Evolutionary conservation across 805 yeast species (phyloP), one percentile per base, ranked within the genome.

Genomic region (Ogataea thermomethanolica): DNA sequence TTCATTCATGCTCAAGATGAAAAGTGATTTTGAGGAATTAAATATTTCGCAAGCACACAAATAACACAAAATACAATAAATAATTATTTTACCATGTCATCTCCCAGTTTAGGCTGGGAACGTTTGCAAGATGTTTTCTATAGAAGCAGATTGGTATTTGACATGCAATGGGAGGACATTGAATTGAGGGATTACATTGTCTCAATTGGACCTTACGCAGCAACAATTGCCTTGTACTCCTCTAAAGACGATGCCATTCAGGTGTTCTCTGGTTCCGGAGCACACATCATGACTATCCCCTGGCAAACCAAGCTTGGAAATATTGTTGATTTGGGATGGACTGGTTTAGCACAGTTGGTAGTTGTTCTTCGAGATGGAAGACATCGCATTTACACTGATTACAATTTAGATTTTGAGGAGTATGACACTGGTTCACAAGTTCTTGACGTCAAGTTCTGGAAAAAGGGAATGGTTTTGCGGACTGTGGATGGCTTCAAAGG

Each of bases 51-150:
- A 17, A n/a, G n/a, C 20, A 17, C 20, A 17, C 5, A 17, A 17
- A 17, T 17, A 17, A 17, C 20, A 17, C 20, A 17, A 17, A 4
- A 17, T 17, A 17, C 5, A 17, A 17, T 17, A 17, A 17, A 17
- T 17, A 17, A 17, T 17, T 17, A 17, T 4, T 17, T 17, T 28
- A 22, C 25, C 23, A 35, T 43, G 32, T 33, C 47, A 2, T 39
- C 47, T 1, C 69, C 69, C 7, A 61, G 65, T 35, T 39, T 64
- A 21, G 63, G 62, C 31, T 89, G 97, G 97, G 95, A 88, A 58
- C 73, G 81, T 48, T 70, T 89, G 13, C 79, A 77, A 39, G 78
- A 79, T 58, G 82, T 78, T 8, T 86, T 75, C 58, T 89, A 87
- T 50, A 67, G 84, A 40, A 69, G 73, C 12, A 61, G 81, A 39